phyloP scores from a whole-genome alignment of 176 grass and related monocot species.

The Oryza brachyantha region DNA sequence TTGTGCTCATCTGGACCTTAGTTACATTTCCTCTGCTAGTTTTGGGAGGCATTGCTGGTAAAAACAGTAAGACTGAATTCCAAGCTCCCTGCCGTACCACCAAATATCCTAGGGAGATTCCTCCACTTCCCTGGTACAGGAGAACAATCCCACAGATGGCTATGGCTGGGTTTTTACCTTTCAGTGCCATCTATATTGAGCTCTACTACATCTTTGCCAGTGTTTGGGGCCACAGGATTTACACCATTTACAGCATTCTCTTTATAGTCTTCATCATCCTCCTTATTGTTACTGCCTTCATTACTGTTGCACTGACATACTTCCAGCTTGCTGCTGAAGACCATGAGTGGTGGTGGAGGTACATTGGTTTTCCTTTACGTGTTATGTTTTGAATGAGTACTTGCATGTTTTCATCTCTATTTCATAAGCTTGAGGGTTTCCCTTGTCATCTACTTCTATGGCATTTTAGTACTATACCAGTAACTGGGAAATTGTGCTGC shows the following conservation, averaged over 20 bases:
- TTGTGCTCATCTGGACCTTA: slow-evolving; percentile 94
- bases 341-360: slow-evolving; percentile 99
- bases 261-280: slow-evolving; percentile 98
- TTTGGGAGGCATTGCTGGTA: slow-evolving; percentile 96
- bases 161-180: slow-evolving; percentile 96
- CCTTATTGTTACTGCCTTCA: slow-evolving; percentile 90
- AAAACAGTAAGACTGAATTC: slow-evolving; percentile 89
- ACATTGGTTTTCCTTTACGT: slow-evolving; percentile 17
- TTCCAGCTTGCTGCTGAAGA: slow-evolving; percentile 99
- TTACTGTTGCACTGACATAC: slow-evolving; percentile 95
- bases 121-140: slow-evolving; percentile 84
- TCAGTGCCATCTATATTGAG: slow-evolving; percentile 96
- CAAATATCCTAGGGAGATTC: slow-evolving; percentile 94
- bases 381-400: neutral
- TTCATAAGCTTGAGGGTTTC: neutral
- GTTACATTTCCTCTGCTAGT: slow-evolving; percentile 93
- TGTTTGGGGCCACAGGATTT: slow-evolving; percentile 97
- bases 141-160: slow-evolving; percentile 86
- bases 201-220: slow-evolving; percentile 99
- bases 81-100: slow-evolving; percentile 88
- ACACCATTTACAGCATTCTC: slow-evolving; percentile 99
- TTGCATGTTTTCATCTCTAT: neutral
- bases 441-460: neutral
- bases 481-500: neutral
- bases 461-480: neutral